Percentiles rank a stretch among this genome's conserved stretches.
phyloP scores from a whole-genome alignment of 2,329 filamentous ascomycete species.

The Claviceps africana region DNA sequence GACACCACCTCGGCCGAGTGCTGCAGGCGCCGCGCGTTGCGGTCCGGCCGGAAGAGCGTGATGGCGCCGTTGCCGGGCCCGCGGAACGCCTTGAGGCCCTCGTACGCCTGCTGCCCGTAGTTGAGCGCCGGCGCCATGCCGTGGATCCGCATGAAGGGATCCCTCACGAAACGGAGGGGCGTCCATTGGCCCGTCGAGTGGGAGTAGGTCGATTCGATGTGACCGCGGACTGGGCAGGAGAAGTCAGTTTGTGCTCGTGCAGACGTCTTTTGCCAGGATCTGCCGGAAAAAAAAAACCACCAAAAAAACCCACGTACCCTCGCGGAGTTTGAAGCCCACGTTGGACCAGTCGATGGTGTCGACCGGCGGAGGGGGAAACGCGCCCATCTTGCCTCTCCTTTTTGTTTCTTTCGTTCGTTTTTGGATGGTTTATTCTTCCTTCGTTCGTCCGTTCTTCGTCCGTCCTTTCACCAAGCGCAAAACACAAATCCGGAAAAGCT shows the following conservation, averaged over 20 bases:
- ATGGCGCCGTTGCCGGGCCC: constrained; percentile 54
- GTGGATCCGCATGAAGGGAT: constrained; percentile 78
- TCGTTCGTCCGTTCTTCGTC: not conserved
- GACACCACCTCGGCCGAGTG: constrained; percentile 73
- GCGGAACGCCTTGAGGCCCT: constrained; percentile 96
- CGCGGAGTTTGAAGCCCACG: constrained; percentile 81
- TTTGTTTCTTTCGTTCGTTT: too few species aligned
- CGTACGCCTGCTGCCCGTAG: constrained; percentile 95
- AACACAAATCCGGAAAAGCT: too few species aligned
- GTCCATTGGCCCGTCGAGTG: constrained; percentile 64
- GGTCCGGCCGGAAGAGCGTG: constrained; percentile 74
- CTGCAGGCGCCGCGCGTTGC: constrained; percentile 74
- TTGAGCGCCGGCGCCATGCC: constrained; percentile 93
- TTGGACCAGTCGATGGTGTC: constrained; percentile 86
- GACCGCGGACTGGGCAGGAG: constrained; percentile 75
- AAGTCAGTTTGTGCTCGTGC: too few species aligned
- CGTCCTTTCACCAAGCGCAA: not conserved
- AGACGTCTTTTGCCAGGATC: too few species aligned
- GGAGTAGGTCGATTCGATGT: constrained; percentile 79
- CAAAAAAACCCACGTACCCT: constrained; percentile 41
- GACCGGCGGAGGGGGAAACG: constrained; percentile 65
- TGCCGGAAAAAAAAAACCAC: not conserved
- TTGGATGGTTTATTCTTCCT: too few species aligned
- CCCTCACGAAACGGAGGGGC: constrained; percentile 60
- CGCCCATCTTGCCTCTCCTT: constrained; percentile 22